A percentile compares a stretch with the other conserved stretches of the same genome.
Evolutionary conservation across 768 basidiomycete genomes (phyloP).

Genomic region (Termitomyces sp.): DNA sequence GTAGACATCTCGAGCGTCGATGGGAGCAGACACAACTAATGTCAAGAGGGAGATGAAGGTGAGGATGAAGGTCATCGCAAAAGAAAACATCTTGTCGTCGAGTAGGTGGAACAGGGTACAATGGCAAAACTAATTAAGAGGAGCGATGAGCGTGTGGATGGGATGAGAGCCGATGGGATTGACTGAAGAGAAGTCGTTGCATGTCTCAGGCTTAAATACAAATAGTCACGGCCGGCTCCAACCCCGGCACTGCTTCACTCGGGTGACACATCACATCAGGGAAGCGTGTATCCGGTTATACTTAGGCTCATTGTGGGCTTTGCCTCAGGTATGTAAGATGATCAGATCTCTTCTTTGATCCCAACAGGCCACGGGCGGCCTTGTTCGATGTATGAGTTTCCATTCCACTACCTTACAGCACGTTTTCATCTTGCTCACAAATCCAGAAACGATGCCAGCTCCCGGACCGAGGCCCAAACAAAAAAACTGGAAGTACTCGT

Average conservation of each 20-base stretch:
- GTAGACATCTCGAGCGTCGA: constrained; percentile 41
- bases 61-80: constrained; percentile 14
- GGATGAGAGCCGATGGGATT: not conserved
- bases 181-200: constrained; percentile 4
- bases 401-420: constrained; percentile 8
- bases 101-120: not conserved
- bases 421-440: not conserved
- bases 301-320: too few species aligned
- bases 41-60: constrained; percentile 18
- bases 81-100: constrained; percentile 12
- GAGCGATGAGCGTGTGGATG: not conserved
- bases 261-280: not conserved
- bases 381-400: constrained; percentile 3
- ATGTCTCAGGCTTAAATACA: constrained; percentile 13
- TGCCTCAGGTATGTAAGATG: constrained; percentile 1
- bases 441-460: not conserved
- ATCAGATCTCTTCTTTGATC: constrained; percentile 5
- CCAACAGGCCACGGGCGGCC: not conserved
- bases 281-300: not conserved
- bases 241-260: constrained; percentile 5
- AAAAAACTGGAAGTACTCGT: not conserved
- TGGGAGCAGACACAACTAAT: constrained; percentile 24
- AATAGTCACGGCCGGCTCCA: constrained; percentile 6
- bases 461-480: not conserved
- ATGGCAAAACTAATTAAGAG: not conserved